A percentile compares a stretch with the other conserved stretches of the same genome.
Conservation (phyloP, 2,329 filamentous ascomycete genomes). For the Sordariomycetes sp. region DNA sequence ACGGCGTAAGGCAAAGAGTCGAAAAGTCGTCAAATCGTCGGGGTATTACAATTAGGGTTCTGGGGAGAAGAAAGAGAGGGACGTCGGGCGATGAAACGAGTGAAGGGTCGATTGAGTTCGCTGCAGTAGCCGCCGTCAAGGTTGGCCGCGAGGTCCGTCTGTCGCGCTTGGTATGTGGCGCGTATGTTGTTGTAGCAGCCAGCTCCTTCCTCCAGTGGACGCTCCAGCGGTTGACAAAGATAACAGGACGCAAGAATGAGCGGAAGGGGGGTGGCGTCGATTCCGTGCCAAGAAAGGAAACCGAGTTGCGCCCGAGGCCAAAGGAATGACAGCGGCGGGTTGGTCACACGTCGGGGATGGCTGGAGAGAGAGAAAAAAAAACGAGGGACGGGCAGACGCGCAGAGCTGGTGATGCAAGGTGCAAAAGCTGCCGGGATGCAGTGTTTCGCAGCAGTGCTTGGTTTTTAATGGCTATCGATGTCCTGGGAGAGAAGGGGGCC, state of each 20-base stretch:
- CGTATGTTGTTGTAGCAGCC: not conserved
- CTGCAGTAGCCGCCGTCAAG: not conserved
- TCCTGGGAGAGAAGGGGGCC: not conserved
- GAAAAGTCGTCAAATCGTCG: not conserved
- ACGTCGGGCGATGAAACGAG: not conserved
- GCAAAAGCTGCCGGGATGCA: not conserved
- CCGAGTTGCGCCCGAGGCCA: conserved; percentile 5
- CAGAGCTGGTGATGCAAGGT: not conserved
- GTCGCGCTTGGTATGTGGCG: not conserved
- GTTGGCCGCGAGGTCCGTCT: not conserved
- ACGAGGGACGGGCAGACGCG: not conserved
- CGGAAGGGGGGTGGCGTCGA: not conserved
- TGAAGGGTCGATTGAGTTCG: not conserved
- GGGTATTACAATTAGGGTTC: not conserved
- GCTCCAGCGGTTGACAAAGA: not conserved
- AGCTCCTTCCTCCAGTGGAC: not conserved
- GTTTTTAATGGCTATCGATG: not conserved
- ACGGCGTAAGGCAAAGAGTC: not conserved
- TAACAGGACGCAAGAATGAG: not conserved
- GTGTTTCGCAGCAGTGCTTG: not conserved
- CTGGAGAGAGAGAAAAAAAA: not conserved
- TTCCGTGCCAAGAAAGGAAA: conserved; percentile 7
- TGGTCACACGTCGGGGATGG: not conserved
- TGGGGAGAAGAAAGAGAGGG: not conserved
- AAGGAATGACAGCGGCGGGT: not conserved